Percentiles rank a stretch among this genome's conserved stretches.
phyloP scores from a whole-genome alignment of 306 rosid genomes.

The Casuarina equisetifolia region DNA sequence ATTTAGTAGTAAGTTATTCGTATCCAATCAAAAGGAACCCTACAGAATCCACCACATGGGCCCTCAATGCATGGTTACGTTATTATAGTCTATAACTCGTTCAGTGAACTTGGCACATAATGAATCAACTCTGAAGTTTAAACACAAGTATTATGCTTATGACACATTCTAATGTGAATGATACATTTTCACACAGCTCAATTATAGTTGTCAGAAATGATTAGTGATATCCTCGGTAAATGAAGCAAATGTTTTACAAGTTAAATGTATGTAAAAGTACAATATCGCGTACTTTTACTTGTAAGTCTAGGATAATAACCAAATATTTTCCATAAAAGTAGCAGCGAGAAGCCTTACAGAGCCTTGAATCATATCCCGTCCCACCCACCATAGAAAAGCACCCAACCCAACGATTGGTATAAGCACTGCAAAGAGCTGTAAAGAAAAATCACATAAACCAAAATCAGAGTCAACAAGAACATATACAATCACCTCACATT shows the following conservation, averaged over 20 bases:
- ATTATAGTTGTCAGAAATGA: not conserved
- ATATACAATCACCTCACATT: not conserved
- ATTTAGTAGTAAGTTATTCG: too few species aligned
- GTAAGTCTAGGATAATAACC: slow-evolving; percentile 1
- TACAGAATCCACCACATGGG: too few species aligned
- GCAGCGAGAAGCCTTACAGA: slow-evolving; percentile 51
- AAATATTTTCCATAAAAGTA: slow-evolving; percentile 20
- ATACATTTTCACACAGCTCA: not conserved
- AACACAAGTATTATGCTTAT: not conserved
- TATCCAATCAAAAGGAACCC: too few species aligned
- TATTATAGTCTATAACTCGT: not conserved
- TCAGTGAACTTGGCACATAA: not conserved
- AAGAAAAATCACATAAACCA: slow-evolving; percentile 15
- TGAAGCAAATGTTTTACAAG: not conserved
- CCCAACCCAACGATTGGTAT: slow-evolving; percentile 86
- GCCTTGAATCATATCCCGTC: slow-evolving; percentile 89
- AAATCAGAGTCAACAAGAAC: slow-evolving; percentile 17
- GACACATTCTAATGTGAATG: not conserved
- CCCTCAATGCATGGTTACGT: too few species aligned
- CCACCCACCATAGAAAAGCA: slow-evolving; percentile 97
- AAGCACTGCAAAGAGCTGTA: slow-evolving; percentile 79
- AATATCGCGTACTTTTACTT: not conserved
- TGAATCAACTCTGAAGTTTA: not conserved
- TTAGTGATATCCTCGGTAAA: not conserved
- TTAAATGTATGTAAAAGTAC: not conserved